Evolutionary conservation across 108 stramenopile genomes (phyloP), one percentile per base, ranked within the genome.

Genomic region (Fragilaria radians): DNA sequence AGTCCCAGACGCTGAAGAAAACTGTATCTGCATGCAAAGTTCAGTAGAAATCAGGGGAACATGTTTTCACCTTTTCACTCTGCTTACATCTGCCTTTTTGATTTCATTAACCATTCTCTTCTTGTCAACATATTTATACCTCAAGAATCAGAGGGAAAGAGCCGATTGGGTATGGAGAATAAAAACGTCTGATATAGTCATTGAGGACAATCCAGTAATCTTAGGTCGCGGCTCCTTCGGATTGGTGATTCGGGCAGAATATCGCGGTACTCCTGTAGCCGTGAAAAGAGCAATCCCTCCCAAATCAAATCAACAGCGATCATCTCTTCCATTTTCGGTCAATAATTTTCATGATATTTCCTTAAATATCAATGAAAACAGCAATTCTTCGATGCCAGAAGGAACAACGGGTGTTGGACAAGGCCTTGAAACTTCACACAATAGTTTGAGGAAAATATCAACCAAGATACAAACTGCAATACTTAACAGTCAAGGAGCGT

Each of bases 121-220:
- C 23, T 61, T 32, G 49, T 14, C 1, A 47, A 54, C 2, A n/a
- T 67, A 53, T 45, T 21, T 68, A 3, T 63, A 58, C 27, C n/a
- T 64, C 17, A 54, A 65, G 14, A 57, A 47, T 19, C 68, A 65
- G 36, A 59, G 59, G 32, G 61, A 63, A 32, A 57, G 61, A 19
- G 58, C 27, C 29, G 79, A 80, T 32, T 36, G 62, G 5, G 48
- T 81, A 2, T 85, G 80, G 84, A 19, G 55, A 23, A 62, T 85
- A 14, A 55, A 71, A 22, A 24, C 45, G 48, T 36, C 46, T 21
- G 77, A 82, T 19, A 47, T 82, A 4, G 32, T 62, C 7, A 79
- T 77, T 32, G 48, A 66, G n/a, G 75, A 82, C 28, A 57, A 54
- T 11, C 62, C 64, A 14, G 42, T 57, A 25, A 59, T 75, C 32